A percentile compares a stretch with the other conserved stretches of the same genome.
Evolutionary conservation across 2,329 filamentous ascomycete species (phyloP).

Genomic region (Pyrenochaeta sp.): DNA sequence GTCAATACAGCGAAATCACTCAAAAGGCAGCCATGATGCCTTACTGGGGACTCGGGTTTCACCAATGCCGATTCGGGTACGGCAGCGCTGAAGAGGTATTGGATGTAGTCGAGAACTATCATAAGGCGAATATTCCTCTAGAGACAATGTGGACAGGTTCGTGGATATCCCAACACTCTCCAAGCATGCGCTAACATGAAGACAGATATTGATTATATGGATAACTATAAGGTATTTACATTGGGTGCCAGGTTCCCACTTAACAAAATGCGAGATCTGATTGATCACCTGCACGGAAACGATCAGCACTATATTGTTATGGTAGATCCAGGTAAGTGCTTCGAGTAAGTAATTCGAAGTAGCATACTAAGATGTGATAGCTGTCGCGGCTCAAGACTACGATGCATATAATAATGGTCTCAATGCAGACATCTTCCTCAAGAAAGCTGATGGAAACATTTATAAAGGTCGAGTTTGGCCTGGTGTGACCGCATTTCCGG

Average conservation of each 20-base stretch:
- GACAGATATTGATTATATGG: slow-evolving; percentile 73
- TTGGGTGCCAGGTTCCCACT: slow-evolving; percentile 70
- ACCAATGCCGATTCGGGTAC: slow-evolving; percentile 59
- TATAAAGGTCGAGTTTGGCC: slow-evolving; percentile 77
- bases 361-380: slow-evolving; percentile 57
- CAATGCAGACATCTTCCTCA: slow-evolving; percentile 61
- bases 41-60: slow-evolving; percentile 61
- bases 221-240: slow-evolving; percentile 65
- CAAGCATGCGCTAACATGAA: neutral
- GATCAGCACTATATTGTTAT: slow-evolving; percentile 78
- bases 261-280: slow-evolving; percentile 66
- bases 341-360: neutral
- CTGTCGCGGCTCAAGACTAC: slow-evolving; percentile 59
- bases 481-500: slow-evolving; percentile 73
- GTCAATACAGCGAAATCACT: slow-evolving; percentile 57
- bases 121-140: slow-evolving; percentile 67
- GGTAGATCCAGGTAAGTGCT: slow-evolving; percentile 67
- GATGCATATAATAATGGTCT: slow-evolving; percentile 68
- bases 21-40: slow-evolving; percentile 57
- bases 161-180: slow-evolving; percentile 33
- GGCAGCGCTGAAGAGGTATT: slow-evolving; percentile 67
- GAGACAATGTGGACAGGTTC: slow-evolving; percentile 78
- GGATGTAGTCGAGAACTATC: slow-evolving; percentile 72
- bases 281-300: slow-evolving; percentile 68
- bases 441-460: slow-evolving; percentile 60